Base-by-base conservation (phyloP, 805 yeast genomes). In the Schwanniomyces vanrijiae region DNA sequence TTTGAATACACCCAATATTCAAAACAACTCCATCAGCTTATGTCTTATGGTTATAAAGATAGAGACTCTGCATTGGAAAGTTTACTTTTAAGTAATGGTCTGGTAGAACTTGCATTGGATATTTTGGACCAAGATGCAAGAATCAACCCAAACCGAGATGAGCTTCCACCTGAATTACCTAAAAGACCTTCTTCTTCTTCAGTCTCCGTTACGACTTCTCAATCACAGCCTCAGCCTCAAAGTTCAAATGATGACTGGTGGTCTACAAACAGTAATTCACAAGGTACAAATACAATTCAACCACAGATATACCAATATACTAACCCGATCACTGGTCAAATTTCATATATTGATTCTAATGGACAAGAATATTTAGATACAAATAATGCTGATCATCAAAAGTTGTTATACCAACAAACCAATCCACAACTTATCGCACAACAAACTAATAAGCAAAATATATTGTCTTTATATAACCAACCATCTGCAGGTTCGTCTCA, bases 311-410 rank as follows among this genome's bases (percentile, higher is more conserved):
- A 68, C 55, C 92, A 85, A 58, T 86, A 82, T 59, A 74, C 84
- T 18, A 91, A 86, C 55, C 90, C 90, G 2, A 69, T 77, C 6
- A 84, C 90, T 0, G 91, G 92, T 10, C 77, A 81, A 41, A 65
- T 84, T 3, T 75, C 79, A 28, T 86, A 86, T 55, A 79, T 86
- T 29, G 91, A 86, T 56, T 76, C 83, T 9, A 81, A 78, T 39
- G 85, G 85, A 2, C 90, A 85, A 55, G 87, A 84, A 56, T 78
- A 77, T 52, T 58, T 78, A 47, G 81, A 77, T 55, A 77, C 80
- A 8, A 68, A 56, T 49, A 68, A 69, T 44, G 80, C 76, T 34
- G 76, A 70, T 40, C 73, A 69, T 48, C 77, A 71, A 53, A 70
- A 67, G 48, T 60, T 69, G 52, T 57, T 73, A 47, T 48, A 60